Evolutionary conservation across 2,329 filamentous ascomycete genomes (phyloP), one percentile per base, ranked within the genome.

Genomic region (Orbilia brochopaga): DNA sequence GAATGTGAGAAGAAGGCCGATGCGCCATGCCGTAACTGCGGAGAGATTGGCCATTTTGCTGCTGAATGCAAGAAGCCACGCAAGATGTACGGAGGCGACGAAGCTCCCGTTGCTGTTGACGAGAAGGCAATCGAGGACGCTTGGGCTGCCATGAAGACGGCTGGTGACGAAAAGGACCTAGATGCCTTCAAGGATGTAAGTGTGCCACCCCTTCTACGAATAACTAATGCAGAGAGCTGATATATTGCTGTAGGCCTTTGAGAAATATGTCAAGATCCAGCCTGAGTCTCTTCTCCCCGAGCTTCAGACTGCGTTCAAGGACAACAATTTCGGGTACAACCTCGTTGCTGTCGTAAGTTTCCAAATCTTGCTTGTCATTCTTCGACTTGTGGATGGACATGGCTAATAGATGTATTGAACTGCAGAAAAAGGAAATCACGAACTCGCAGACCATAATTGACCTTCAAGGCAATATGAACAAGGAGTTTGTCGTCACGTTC

Each of bases 381-480:
- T 37, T 51, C 13, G 19, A 7, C 1, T 48, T 53, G 15, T 54
- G 17, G 13, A n/a, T 10, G 24, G 40, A 19, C 13, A 23, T 21
- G 17, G 44, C 51, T 54, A 37, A 53, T 54, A 21, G 7, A n/a
- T 24, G 19, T 21, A 19, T 21, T 32, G 48, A 24, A 27, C 10
- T 44, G 44, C 77, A 89, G 80, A 84, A 85, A 74, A 79, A 84
- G 35, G 78, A 82, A 4, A 78, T 89, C 30, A 77, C 82, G 0
- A 77, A 80, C 0, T 85, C 86, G 3, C 83, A 87, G 74, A 89
- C 86, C 70, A 88, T 89, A 79, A 88, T 90, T 85, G 87, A 90
- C 74, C 80, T 90, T 1, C 87, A 90, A 76, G 88, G 88, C 3
- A 85, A 88, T 72, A 80, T 88, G 19, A 83, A 84, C 65, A 87